These are phyloP conservation scores for Candida berthetii DNA, from an alignment of 805 yeast genomes.

Conservation along the genomic window DNA sequence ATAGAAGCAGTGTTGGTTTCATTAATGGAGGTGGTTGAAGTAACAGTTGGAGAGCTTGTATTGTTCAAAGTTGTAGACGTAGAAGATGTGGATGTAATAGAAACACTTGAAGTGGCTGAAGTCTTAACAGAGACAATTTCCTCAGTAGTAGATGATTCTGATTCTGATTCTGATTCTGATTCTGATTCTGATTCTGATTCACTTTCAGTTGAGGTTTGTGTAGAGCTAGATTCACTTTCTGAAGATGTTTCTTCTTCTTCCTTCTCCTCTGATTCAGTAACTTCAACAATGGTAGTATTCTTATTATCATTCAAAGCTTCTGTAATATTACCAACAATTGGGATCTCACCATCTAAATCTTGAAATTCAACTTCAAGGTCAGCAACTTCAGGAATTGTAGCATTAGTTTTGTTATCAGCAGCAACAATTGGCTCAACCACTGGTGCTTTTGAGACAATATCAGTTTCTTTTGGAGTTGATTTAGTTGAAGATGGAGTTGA, in stretches of 20 bases:
- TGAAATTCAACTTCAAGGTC: background rate
- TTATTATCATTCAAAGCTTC: background rate
- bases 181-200: constrained; percentile 1
- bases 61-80: too few relatives aligned
- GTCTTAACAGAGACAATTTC: too few relatives aligned
- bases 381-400: background rate
- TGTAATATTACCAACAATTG: background rate
- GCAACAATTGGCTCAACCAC: too few relatives aligned
- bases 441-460: too few relatives aligned
- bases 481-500: background rate
- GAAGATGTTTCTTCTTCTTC: constrained; percentile 1
- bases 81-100: too few relatives aligned
- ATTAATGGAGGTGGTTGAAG: too few relatives aligned
- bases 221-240: background rate
- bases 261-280: background rate
- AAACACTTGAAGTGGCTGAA: too few relatives aligned
- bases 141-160: too few relatives aligned
- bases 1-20: too few relatives aligned
- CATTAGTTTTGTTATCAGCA: background rate
- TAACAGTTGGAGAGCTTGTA: too few relatives aligned
- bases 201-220: background rate
- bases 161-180: background rate
- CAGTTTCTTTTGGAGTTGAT: too few relatives aligned
- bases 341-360: background rate
- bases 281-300: background rate